A percentile compares a stretch with the other conserved stretches of the same genome.
These are phyloP conservation scores for Monosporozyma solicola DNA, from an alignment of 805 yeast genomes.

Conservation along the genomic window DNA sequence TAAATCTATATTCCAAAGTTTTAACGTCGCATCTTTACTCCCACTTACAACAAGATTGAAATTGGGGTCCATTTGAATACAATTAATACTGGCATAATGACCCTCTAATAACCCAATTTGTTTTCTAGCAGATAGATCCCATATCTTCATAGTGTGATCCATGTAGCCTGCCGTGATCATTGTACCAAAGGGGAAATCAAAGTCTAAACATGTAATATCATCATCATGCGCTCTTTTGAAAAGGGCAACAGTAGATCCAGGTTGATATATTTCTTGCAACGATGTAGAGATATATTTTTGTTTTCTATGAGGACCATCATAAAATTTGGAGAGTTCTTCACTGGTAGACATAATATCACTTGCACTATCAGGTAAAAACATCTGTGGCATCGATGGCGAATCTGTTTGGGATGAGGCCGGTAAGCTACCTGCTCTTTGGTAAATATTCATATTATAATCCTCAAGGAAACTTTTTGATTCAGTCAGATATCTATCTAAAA, in stretches of 20 bases:
- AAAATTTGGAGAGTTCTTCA: constrained; percentile 4
- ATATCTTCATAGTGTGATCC: constrained; percentile 71
- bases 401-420: constrained; percentile 1
- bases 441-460: constrained; percentile 1
- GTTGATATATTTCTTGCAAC: constrained; percentile 4
- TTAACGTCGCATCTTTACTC: constrained; percentile 53
- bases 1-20: constrained; percentile 47
- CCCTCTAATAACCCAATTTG: constrained; percentile 49
- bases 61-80: constrained; percentile 48
- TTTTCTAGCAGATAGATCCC: constrained; percentile 62
- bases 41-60: constrained; percentile 39
- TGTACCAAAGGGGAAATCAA: constrained; percentile 65
- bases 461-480: constrained; percentile 5
- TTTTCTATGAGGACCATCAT: constrained; percentile 5
- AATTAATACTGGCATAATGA: constrained; percentile 52
- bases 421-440: constrained; percentile 1
- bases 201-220: constrained; percentile 49
- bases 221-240: constrained; percentile 46
- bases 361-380: constrained; percentile 3
- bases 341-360: background rate
- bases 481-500: constrained; percentile 4
- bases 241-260: constrained; percentile 42
- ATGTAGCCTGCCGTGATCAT: constrained; percentile 61
- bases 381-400: constrained; percentile 2
- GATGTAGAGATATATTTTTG: constrained; percentile 7